These are phyloP conservation scores for Candida namnaoensis DNA, from an alignment of 805 yeast species.

Conservation along the genomic window DNA sequence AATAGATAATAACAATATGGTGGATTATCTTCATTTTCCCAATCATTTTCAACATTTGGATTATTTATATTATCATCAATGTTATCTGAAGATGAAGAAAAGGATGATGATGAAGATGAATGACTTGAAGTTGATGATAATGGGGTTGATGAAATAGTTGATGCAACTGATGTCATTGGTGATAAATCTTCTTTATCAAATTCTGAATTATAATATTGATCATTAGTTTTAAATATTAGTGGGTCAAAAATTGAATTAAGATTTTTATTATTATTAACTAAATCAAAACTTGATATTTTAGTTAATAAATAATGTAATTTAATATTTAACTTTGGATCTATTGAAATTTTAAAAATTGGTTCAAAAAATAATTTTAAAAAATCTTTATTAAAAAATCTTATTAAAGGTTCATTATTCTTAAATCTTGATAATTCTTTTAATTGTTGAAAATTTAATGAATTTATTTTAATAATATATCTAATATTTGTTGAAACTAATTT, in stretches of 20 bases:
- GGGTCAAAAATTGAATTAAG: conserved; percentile 1
- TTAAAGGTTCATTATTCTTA: not conserved
- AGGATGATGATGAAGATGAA: too few relatives aligned
- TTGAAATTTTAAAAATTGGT: conserved; percentile 21
- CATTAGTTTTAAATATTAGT: too few relatives aligned
- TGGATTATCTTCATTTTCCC: conserved; percentile 27
- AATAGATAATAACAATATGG: conserved; percentile 30
- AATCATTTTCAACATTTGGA: conserved; percentile 11
- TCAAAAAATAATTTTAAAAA: conserved; percentile 22
- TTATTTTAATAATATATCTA: conserved; percentile 24
- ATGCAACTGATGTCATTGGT: too few relatives aligned
- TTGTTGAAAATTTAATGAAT: not conserved
- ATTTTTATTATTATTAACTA: conserved; percentile 10
- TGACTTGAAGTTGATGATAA: too few relatives aligned
- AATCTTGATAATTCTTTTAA: too few relatives aligned
- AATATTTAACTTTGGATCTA: conserved; percentile 14
- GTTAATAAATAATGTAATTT: conserved; percentile 22
- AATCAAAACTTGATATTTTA: conserved; percentile 23
- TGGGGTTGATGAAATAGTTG: too few relatives aligned
- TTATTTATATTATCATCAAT: conserved; percentile 5
- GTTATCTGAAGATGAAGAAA: too few relatives aligned
- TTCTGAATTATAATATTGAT: too few relatives aligned
- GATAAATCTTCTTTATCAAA: conserved; percentile 13
- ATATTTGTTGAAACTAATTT: conserved; percentile 29
- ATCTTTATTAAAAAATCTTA: conserved; percentile 19